Evolutionary conservation across 257 asterid species (phyloP).

Genomic region (Vinca minor): DNA sequence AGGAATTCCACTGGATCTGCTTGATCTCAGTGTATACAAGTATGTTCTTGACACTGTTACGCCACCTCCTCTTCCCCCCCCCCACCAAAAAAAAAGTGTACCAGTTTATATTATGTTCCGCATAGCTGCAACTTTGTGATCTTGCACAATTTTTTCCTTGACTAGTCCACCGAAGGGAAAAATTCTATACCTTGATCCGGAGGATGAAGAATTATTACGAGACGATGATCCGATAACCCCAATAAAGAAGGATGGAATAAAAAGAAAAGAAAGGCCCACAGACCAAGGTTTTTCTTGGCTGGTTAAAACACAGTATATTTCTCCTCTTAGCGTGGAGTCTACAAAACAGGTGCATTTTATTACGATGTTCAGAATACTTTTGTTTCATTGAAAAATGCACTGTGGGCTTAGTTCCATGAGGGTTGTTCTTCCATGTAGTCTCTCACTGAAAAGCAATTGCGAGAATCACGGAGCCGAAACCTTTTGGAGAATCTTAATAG

Average conservation of each 20-base stretch:
- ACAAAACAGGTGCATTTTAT: conserved; percentile 61
- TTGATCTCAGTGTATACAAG: conserved; percentile 94
- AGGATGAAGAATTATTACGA: conserved; percentile 84
- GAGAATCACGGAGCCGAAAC: conserved; percentile 60
- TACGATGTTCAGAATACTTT: conserved; percentile 9
- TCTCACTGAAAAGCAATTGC: conserved; percentile 78
- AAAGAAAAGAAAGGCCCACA: conserved; percentile 87
- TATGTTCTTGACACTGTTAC: conserved; percentile 24
- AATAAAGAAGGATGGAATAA: conserved; percentile 71
- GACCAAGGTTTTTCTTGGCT: conserved; percentile 98
- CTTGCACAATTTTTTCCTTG: conserved; percentile 20
- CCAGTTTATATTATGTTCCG: not conserved
- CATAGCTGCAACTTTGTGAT: conserved; percentile 16
- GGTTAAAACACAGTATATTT: conserved; percentile 91
- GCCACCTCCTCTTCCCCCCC: not conserved
- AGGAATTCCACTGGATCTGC: conserved; percentile 94
- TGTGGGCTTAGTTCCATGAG: conserved; percentile 8
- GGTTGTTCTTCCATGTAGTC: conserved; percentile 42
- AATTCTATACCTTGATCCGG: conserved; percentile 65
- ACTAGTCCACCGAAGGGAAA: conserved; percentile 79
- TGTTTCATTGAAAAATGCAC: conserved; percentile 4
- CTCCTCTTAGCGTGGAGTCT: conserved; percentile 84
- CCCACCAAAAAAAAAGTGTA: not conserved
- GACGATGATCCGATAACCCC: conserved; percentile 89
- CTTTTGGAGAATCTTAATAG: conserved; percentile 75